Conservation (phyloP, 225 moss, liverwort and hornwort species). For the Sphagnum tenellum region DNA sequence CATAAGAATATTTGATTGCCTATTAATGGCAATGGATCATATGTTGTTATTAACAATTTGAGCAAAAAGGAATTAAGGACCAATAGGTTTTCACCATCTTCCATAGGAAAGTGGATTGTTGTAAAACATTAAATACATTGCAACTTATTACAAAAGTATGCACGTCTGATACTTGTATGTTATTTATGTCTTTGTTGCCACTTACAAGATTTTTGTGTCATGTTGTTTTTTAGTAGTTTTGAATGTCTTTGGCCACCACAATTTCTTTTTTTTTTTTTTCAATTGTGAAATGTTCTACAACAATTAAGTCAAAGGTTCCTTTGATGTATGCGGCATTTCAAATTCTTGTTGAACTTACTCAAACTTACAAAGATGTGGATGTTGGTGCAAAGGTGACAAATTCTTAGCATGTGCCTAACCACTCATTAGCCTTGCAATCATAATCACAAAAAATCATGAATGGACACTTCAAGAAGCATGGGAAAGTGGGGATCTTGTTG, state of each 20-base stretch:
- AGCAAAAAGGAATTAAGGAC: background rate
- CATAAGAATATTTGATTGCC: conserved; percentile 11
- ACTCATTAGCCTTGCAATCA: conserved; percentile 16
- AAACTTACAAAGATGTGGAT: conserved; percentile 13
- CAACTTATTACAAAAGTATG: background rate
- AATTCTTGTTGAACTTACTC: conserved; percentile 27
- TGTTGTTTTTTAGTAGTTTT: too few relatives aligned
- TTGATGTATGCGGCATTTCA: conserved; percentile 24
- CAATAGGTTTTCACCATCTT: conserved; percentile 1
- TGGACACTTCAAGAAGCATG: background rate
- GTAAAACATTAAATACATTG: background rate
- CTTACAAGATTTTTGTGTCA: too few relatives aligned
- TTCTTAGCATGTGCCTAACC: conserved; percentile 16
- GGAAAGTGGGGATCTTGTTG: conserved; percentile 9
- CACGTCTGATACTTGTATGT: too few relatives aligned
- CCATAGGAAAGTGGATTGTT: background rate
- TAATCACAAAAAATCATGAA: conserved; percentile 13
- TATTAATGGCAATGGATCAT: conserved; percentile 17
- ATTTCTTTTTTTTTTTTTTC: too few relatives aligned
- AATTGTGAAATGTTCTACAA: too few relatives aligned
- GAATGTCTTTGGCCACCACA: too few relatives aligned
- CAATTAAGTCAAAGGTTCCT: too few relatives aligned
- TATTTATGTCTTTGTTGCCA: too few relatives aligned
- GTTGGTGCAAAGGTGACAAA: conserved; percentile 8
- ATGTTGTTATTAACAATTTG: background rate